Base-by-base conservation (phyloP, 2,329 filamentous ascomycete species). In the Xylariaceae sp. region DNA sequence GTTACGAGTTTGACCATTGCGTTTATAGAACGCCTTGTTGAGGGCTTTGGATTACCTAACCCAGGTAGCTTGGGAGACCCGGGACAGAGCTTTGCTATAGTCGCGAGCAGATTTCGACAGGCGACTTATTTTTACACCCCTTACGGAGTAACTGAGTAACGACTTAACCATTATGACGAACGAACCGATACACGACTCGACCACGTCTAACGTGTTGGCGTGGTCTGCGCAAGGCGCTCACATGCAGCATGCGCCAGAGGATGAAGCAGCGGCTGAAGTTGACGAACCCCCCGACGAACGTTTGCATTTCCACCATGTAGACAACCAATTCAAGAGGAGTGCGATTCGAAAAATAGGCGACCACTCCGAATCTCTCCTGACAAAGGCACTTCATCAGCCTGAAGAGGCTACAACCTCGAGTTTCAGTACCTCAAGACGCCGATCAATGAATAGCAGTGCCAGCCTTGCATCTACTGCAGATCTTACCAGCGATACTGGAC, bases 401-500 rank as follows among this genome's bases (percentile, higher is more conserved):
- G 86, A 89, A 71, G 77, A 87, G 63, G 81, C 69, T 5, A 56
- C 76, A 62, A 75, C 73, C 44, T 65, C 69, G 44, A 72, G 72
- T 32, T 72, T 75, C 12, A 69, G 72, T 43, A 65, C 74, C 41
- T 71, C 69, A 20, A 71, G 82, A 56, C 77, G 81, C 64, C 79
- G 86, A 57, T 93, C 89, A 57, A 87, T 89, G 66, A 89, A 87
- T 71, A 96, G 91, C 78, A 93, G 88, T 69, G 78, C 86, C 64
- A 96, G 92, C 75, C 76, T 89, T 57, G 82, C 90, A 44, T 96
- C 93, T 1, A 96, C 91, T 2, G 90, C 90, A 40, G 93, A 97
- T 63, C 81, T 98, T 54, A 97, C 92, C n/a, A 97, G 93, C 74
- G 95, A 97, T 68, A 95, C 90, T 55, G 93, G 91, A 56, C 77